phyloP scores from a whole-genome alignment of 2,329 filamentous ascomycete species.

The Botrytis squamosa region DNA sequence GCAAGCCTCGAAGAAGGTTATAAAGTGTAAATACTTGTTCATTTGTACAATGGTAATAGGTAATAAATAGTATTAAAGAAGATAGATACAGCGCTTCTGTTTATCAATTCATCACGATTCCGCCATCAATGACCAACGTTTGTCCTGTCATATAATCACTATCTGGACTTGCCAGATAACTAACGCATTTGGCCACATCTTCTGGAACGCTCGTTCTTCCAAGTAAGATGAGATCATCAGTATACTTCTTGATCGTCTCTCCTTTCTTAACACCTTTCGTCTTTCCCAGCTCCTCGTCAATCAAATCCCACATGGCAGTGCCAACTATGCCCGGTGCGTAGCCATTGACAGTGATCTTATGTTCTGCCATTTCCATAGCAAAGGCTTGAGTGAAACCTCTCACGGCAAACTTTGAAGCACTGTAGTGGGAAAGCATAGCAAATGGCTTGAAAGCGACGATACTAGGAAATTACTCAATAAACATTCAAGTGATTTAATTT shows the following conservation, averaged over 20 bases:
- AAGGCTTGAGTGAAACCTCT: slow-evolving; percentile 64
- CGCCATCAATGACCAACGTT: slow-evolving; percentile 54
- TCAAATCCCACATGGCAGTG: slow-evolving; percentile 67
- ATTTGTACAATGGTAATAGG: rapidly evolving
- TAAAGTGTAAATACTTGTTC: background rate
- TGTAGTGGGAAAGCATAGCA: slow-evolving; percentile 59
- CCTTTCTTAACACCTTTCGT: slow-evolving; percentile 51
- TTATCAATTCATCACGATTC: slow-evolving; percentile 29
- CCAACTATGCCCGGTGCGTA: slow-evolving; percentile 67
- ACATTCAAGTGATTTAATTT: slow-evolving; percentile 12
- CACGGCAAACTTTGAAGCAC: slow-evolving; percentile 65
- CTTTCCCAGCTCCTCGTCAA: slow-evolving; percentile 59
- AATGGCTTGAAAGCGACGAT: slow-evolving; percentile 63
- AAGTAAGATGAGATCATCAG: slow-evolving; percentile 53
- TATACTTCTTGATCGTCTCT: slow-evolving; percentile 55
- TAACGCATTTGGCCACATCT: slow-evolving; percentile 63
- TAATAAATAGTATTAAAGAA: background rate
- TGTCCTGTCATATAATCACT: slow-evolving; percentile 66
- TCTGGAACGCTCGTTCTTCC: slow-evolving; percentile 58
- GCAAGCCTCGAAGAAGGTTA: background rate
- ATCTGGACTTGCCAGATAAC: slow-evolving; percentile 58
- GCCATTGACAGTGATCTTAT: slow-evolving; percentile 66
- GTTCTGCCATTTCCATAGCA: slow-evolving; percentile 62
- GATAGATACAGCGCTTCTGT: background rate
- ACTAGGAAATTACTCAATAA: slow-evolving; percentile 12